Evolutionary conservation across 2,329 filamentous ascomycete species (phyloP).

Genomic region (Shiraia sp.): DNA sequence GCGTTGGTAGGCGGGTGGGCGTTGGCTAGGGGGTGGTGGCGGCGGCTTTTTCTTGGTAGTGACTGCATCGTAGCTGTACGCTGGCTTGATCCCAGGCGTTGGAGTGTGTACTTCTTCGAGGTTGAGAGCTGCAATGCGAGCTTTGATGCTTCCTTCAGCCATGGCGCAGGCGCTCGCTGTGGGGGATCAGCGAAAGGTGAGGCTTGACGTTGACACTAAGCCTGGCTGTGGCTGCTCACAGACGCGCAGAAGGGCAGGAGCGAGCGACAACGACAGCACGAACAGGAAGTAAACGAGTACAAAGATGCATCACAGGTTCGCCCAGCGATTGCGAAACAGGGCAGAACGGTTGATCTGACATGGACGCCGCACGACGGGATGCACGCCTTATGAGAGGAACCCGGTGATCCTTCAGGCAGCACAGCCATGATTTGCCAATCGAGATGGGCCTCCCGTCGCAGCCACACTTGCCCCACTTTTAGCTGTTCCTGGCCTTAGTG

Average conservation of each 20-base stretch:
- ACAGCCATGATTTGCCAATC: conserved; percentile 15
- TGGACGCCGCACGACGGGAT: conserved; percentile 1
- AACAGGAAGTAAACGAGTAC: background rate
- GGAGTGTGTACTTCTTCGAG: conserved; percentile 50
- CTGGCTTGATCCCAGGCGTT: conserved; percentile 39
- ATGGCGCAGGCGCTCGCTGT: conserved; percentile 23
- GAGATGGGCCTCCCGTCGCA: conserved; percentile 6
- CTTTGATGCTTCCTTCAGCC: conserved; percentile 45
- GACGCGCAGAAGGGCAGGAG: conserved; percentile 2
- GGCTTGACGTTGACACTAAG: conserved; percentile 5
- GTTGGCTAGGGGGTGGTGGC: conserved; percentile 43
- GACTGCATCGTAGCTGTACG: conserved; percentile 41
- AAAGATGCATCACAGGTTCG: conserved; percentile 3
- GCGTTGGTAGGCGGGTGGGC: conserved; percentile 36
- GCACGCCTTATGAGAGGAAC: conserved; percentile 4
- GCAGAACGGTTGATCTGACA: conserved; percentile 2
- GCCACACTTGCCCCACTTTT: conserved; percentile 16
- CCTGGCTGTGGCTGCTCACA: conserved; percentile 9
- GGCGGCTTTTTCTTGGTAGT: conserved; percentile 42
- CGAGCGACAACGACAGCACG: background rate
- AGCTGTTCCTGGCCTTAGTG: conserved; percentile 22
- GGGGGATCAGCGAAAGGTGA: conserved; percentile 10
- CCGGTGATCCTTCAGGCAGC: conserved; percentile 8
- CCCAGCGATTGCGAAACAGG: background rate
- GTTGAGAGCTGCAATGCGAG: conserved; percentile 54